A percentile compares a stretch with the other conserved stretches of the same genome.
Evolutionary conservation across 1,139 yeast species (phyloP).

Genomic region (Blastobotrys malaysiensis): DNA sequence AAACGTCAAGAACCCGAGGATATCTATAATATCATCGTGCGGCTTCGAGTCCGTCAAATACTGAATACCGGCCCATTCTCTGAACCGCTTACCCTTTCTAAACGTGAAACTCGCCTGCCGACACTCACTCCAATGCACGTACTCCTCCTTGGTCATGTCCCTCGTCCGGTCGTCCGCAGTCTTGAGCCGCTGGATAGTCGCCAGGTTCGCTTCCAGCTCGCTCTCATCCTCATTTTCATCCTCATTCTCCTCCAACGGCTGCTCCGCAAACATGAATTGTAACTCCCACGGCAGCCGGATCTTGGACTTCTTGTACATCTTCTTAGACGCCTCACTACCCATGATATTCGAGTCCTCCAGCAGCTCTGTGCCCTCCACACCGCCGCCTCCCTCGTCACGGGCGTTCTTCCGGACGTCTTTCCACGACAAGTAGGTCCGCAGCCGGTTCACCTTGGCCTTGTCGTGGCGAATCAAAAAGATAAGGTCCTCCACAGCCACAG

Average conservation of each 20-base stretch:
- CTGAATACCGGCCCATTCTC: constrained; percentile 93
- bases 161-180: constrained; percentile 92
- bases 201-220: constrained; percentile 82
- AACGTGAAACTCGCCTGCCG: constrained; percentile 96
- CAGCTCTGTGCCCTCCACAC: constrained; percentile 55
- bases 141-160: constrained; percentile 93
- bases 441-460: constrained; percentile 85
- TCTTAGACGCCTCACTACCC: constrained; percentile 44
- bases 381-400: constrained; percentile 87
- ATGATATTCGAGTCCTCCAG: constrained; percentile 42
- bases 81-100: constrained; percentile 82
- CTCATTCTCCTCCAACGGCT: constrained; percentile 75
- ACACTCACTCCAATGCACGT: constrained; percentile 98
- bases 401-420: constrained; percentile 97
- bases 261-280: constrained; percentile 89
- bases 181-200: constrained; percentile 79
- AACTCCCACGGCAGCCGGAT: constrained; percentile 93
- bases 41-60: constrained; percentile 86
- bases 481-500: constrained; percentile 87
- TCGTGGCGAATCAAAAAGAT: constrained; percentile 91
- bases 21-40: constrained; percentile 94
- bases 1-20: constrained; percentile 88
- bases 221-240: constrained; percentile 71
- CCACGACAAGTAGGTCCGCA: constrained; percentile 91
- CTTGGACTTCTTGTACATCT: constrained; percentile 69